Conservation (phyloP, 1,139 yeast genomes). For the Pichia sp. region DNA sequence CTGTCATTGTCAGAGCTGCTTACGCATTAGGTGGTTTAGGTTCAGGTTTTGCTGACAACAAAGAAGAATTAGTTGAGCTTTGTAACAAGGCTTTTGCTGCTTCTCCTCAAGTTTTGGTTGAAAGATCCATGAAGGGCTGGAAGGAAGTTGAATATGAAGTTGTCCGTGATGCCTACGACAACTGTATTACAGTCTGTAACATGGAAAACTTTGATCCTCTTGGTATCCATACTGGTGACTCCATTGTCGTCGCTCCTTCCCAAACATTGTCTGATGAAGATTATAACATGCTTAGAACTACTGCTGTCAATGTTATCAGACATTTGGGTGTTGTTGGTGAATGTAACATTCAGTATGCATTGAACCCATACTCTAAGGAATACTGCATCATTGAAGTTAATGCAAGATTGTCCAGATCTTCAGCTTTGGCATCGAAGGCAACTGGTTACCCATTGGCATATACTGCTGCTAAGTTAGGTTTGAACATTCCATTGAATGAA, state of each 20-base stretch:
- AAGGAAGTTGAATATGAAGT: conserved; percentile 98
- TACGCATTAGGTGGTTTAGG: conserved; percentile 97
- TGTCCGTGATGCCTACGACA: conserved; percentile 94
- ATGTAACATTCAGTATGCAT: conserved; percentile 96
- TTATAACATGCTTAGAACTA: conserved; percentile 95
- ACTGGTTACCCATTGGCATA: conserved; percentile 98
- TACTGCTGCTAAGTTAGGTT: conserved; percentile 95
- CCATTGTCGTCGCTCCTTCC: conserved; percentile 98
- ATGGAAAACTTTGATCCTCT: conserved; percentile 99
- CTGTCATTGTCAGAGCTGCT: conserved; percentile 97
- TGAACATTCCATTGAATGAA: conserved; percentile 88
- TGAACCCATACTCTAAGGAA: conserved; percentile 90
- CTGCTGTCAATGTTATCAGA: conserved; percentile 95
- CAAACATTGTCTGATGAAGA: conserved; percentile 97
- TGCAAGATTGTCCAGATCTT: conserved; percentile 95
- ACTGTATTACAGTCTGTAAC: conserved; percentile 98
- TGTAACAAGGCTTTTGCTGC: conserved; percentile 93
- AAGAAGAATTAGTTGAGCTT: conserved; percentile 73
- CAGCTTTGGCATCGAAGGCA: conserved; percentile 97
- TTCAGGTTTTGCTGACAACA: conserved; percentile 95
- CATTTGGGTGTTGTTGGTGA: conserved; percentile 99
- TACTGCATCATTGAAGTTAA: conserved; percentile 97
- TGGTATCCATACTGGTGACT: conserved; percentile 99
- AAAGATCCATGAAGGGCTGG: conserved; percentile 98
- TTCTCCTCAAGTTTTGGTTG: conserved; percentile 93